Percentiles rank a stretch among this genome's conserved stretches.
These are phyloP conservation scores for Pholiota adiposa DNA, from an alignment of 1,284 basidiomycete species.

Conservation along the genomic window DNA sequence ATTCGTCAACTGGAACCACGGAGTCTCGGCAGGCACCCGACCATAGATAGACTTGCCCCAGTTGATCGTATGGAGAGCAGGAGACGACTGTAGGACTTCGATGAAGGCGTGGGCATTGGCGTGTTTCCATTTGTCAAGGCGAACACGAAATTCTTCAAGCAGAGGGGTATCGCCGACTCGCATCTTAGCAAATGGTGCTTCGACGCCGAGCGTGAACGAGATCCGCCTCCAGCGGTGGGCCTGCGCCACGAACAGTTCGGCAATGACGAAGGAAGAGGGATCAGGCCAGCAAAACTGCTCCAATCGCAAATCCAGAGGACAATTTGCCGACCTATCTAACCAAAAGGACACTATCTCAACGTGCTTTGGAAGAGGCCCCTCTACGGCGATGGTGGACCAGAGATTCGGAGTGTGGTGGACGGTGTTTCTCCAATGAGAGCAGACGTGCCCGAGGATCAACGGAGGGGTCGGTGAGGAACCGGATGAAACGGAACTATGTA, in stretches of 20 bases:
- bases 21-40: neutral
- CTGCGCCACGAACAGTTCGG: constrained; percentile 8
- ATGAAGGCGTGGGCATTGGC: neutral
- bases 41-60: constrained; percentile 14
- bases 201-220: constrained; percentile 7
- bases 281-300: constrained; percentile 17
- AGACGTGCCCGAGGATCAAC: constrained; percentile 10
- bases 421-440: constrained; percentile 7
- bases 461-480: constrained; percentile 18
- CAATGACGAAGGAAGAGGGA: constrained; percentile 9
- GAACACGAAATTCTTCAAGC: constrained; percentile 17
- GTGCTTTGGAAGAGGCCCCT: constrained; percentile 9
- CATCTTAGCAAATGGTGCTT: constrained; percentile 7
- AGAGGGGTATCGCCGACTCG: neutral
- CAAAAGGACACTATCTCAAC: constrained; percentile 11
- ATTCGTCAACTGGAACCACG: constrained; percentile 13
- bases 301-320: constrained; percentile 12
- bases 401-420: constrained; percentile 13
- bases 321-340: constrained; percentile 5
- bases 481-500: constrained; percentile 9
- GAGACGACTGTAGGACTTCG: constrained; percentile 12
- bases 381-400: constrained; percentile 17
- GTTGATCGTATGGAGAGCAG: constrained; percentile 9
- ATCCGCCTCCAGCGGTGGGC: constrained; percentile 15
- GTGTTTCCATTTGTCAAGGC: constrained; percentile 5